These are phyloP conservation scores for Platanus orientalis DNA, from an alignment of 164 flowering plant genomes.

Conservation along the genomic window DNA sequence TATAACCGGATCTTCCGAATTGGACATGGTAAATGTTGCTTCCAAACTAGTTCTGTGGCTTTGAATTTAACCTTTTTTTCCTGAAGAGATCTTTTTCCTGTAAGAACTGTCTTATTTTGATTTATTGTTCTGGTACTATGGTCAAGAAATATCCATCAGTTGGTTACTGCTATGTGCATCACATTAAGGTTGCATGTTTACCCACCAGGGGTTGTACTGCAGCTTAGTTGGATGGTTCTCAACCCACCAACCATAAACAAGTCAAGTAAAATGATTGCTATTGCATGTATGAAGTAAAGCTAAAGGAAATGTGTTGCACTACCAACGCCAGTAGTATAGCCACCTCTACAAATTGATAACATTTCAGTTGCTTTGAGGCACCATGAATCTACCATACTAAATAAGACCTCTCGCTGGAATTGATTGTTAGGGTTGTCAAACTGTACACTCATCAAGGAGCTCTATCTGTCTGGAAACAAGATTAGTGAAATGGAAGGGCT, in stretches of 20 bases:
- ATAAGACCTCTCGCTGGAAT: neutral
- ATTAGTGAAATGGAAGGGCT: conserved; percentile 67
- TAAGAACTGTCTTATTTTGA: too few relatives aligned
- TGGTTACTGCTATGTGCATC: too few relatives aligned
- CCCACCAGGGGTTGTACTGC: too few relatives aligned
- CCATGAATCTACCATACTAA: neutral
- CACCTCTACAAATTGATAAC: too few relatives aligned
- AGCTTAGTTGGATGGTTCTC: too few relatives aligned
- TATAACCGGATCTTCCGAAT: conserved; percentile 78
- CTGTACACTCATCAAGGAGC: conserved; percentile 59
- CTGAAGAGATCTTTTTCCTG: too few relatives aligned
- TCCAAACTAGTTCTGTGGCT: neutral
- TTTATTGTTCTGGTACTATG: too few relatives aligned
- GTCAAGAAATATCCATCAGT: too few relatives aligned
- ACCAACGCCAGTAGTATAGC: neutral
- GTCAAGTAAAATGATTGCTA: neutral
- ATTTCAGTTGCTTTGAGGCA: too few relatives aligned
- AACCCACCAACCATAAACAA: too few relatives aligned
- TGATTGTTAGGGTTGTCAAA: conserved; percentile 49
- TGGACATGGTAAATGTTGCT: conserved; percentile 61
- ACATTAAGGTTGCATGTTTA: too few relatives aligned
- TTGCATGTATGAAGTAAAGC: neutral
- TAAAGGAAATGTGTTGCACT: neutral
- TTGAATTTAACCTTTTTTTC: neutral
- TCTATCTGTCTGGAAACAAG: conserved; percentile 73